These are phyloP conservation scores for Vitis cinerea DNA, from an alignment of 164 flowering plant species.

Conservation along the genomic window DNA sequence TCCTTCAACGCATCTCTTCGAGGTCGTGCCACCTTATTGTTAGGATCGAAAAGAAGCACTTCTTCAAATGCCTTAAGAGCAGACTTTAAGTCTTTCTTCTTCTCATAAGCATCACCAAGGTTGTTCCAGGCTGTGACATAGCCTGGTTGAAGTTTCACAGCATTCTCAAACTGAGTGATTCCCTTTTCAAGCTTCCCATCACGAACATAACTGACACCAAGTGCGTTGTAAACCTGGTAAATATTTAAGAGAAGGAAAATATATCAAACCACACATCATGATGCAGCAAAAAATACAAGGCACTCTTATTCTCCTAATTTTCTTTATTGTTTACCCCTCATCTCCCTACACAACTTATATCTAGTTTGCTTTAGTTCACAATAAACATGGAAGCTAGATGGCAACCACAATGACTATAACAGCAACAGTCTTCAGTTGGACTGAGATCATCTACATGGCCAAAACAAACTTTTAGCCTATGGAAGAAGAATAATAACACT, in stretches of 20 bases:
- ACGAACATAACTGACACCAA: constrained; percentile 78
- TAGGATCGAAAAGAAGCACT: constrained; percentile 88
- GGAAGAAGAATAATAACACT: neutral
- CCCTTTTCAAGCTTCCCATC: constrained; percentile 85
- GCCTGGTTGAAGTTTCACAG: constrained; percentile 92
- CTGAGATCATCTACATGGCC: no score
- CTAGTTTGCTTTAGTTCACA: neutral
- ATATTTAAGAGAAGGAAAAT: neutral
- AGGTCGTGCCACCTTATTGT: constrained; percentile 82
- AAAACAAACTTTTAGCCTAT: no score
- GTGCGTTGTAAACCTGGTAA: constrained; percentile 84
- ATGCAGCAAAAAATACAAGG: neutral
- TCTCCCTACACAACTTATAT: neutral
- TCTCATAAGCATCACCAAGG: constrained; percentile 94
- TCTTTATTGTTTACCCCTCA: neutral
- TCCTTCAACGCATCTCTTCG: constrained; percentile 73
- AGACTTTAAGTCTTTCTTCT: constrained; percentile 67
- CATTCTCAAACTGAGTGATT: constrained; percentile 72
- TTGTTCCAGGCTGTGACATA: constrained; percentile 97
- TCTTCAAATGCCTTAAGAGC: constrained; percentile 93
- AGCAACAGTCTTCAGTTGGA: no score
- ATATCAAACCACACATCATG: neutral
- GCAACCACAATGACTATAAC: no score
- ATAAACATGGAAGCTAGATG: no score
- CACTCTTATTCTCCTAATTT: neutral